Evolutionary conservation across 177 flowering plant genomes (phyloP), one percentile per base, ranked within the genome.

Genomic region (Tripterygium wilfordii): DNA sequence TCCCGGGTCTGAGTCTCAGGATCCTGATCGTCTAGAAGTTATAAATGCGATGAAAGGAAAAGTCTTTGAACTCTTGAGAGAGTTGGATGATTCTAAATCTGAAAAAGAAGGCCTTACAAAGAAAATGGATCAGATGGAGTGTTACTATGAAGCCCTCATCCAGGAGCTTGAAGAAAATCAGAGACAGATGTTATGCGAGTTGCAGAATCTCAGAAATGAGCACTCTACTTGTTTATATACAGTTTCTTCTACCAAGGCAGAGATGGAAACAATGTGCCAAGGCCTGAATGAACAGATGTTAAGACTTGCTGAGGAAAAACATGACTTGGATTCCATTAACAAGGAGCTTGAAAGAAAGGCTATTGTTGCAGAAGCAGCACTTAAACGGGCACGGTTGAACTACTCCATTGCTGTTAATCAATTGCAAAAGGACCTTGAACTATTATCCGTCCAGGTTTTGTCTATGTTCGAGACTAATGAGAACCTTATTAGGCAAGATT

Each of bases 141-240:
- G 86, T 65, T 86, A 86, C 63, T 89, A 88, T 66, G 92, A 89
- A 76, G 74, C 87, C 39, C 83, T 94, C 31, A 43, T 89, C 54
- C 96, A 82, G 41, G 96, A 86, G 65, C 82, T 89, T 8, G 97
- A 88, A 71, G 96, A 83, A 72, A 87, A 71, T 71, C 97, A 83
- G 58, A 85, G 85, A 69, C 88, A 69, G 57, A 58, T 85, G 80
- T 62, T 82, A 30, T 90, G 62, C 49, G 99, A 94, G 68, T 61
- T 87, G 70, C 94, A 89, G 63, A 74, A 52, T 62, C 77, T 94
- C 48, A 83, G 83, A 66, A 72, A 65, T 58, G 95, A 89, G 66
- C 96, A 94, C 38, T 72, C 95, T n/a, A 63, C 75, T 53, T 82
- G 92, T 68, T 42, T 80, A 38, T 79, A 79, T 63, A 73, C 85